phyloP scores from a whole-genome alignment of 2,329 filamentous ascomycete genomes.

The Pseudogymnoascus sp. region DNA sequence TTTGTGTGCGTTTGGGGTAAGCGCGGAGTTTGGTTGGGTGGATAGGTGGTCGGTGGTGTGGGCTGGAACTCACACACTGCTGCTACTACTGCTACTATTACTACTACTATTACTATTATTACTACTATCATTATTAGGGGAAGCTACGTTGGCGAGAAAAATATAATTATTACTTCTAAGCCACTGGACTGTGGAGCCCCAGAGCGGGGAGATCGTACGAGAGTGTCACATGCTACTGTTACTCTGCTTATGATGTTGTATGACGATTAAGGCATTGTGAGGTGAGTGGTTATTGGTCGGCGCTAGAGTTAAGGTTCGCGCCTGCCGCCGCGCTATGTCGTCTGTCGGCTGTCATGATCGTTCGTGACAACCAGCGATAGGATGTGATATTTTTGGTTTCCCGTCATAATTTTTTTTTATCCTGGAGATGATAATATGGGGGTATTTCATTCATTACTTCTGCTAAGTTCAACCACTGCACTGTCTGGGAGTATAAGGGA shows the following conservation, averaged over 20 bases:
- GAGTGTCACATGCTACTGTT: neutral
- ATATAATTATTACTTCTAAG: conserved; percentile 1
- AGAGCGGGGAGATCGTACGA: neutral
- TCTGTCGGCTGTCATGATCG: neutral
- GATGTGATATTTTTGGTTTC: neutral
- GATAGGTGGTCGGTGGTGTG: neutral
- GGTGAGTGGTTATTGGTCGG: neutral
- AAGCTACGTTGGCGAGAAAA: neutral
- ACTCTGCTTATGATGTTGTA: neutral
- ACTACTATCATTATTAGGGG: conserved; percentile 3
- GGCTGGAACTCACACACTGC: neutral
- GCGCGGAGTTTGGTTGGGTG: neutral
- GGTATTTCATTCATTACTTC: neutral
- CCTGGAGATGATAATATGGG: neutral
- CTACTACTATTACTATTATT: neutral
- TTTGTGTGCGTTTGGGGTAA: neutral
- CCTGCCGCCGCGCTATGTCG: neutral
- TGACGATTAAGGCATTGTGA: neutral
- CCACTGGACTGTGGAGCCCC: neutral
- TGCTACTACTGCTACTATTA: neutral
- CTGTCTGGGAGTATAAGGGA: neutral
- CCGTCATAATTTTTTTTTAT: too few relatives aligned
- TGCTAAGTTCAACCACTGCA: neutral
- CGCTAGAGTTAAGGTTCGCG: conserved; percentile 4
- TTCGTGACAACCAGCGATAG: neutral